Evolutionary conservation across 441 rosid genomes (phyloP).

Genomic region (Pelargonium fulgidum): DNA sequence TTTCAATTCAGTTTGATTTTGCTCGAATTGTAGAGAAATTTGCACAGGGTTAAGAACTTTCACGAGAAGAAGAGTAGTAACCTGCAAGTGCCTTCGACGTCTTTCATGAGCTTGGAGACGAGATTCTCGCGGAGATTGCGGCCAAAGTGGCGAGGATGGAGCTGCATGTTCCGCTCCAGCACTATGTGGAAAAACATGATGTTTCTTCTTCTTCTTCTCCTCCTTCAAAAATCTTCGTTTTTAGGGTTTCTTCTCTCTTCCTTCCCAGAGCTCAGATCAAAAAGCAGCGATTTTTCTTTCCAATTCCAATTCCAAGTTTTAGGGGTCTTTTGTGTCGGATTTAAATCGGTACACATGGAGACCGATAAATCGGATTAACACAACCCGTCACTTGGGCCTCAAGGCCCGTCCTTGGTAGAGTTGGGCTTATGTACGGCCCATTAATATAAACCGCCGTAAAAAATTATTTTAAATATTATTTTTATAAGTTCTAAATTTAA

Average conservation of each 20-base stretch:
- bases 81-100: constrained; percentile 98
- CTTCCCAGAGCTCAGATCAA: no score
- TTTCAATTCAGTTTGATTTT: background rate
- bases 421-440: no score
- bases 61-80: constrained; percentile 14
- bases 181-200: constrained; percentile 73
- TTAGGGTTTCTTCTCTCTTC: background rate
- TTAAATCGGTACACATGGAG: no score
- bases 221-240: background rate
- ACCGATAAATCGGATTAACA: no score
- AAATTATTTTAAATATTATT: no score
- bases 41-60: background rate
- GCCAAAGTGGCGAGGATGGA: constrained; percentile 88
- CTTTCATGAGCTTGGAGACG: constrained; percentile 88
- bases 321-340: no score
- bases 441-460: no score
- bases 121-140: constrained; percentile 80
- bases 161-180: constrained; percentile 81
- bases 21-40: background rate
- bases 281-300: background rate
- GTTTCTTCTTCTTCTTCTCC: background rate
- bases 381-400: no score
- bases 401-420: no score
- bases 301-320: no score
- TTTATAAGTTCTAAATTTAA: no score